Evolutionary conservation across 2,329 filamentous ascomycete species (phyloP).

Genomic region (Pseudogymnoascus verrucosus): DNA sequence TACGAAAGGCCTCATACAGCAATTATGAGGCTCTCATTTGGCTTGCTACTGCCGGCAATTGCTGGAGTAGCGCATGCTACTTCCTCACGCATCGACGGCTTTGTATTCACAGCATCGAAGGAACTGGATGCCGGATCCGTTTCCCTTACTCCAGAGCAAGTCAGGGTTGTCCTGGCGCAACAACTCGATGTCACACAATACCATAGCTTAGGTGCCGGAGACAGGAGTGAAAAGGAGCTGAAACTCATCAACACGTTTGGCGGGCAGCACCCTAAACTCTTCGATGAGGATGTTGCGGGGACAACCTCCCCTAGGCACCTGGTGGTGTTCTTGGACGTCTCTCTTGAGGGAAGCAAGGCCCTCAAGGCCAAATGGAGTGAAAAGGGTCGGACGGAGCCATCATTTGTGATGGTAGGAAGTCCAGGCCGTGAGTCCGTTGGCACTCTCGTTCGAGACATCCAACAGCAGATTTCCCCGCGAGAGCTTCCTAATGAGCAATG

Average conservation of each 20-base stretch:
- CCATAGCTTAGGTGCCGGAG: conserved; percentile 35
- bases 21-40: conserved; percentile 34
- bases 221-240: conserved; percentile 34
- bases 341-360: conserved; percentile 1
- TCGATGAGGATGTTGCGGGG: conserved; percentile 30
- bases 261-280: conserved; percentile 42
- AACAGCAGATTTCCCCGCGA: neutral
- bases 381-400: neutral
- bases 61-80: conserved; percentile 30
- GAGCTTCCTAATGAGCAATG: neutral
- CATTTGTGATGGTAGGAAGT: conserved; percentile 2
- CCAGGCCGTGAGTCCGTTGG: neutral
- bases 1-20: conserved; percentile 14
- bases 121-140: conserved; percentile 29
- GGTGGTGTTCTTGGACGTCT: conserved; percentile 1
- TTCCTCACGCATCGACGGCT: conserved; percentile 41
- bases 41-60: conserved; percentile 32
- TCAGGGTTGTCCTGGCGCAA: conserved; percentile 51
- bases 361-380: neutral
- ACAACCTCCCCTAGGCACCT: neutral
- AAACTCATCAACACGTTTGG: conserved; percentile 53
- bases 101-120: conserved; percentile 38
- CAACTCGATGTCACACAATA: conserved; percentile 40
- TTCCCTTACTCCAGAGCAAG: conserved; percentile 36
- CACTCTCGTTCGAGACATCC: neutral